Percentiles rank a stretch among this genome's conserved stretches.
Evolutionary conservation across 2,329 filamentous ascomycete species (phyloP).

Genomic region (Alternaria triticina): DNA sequence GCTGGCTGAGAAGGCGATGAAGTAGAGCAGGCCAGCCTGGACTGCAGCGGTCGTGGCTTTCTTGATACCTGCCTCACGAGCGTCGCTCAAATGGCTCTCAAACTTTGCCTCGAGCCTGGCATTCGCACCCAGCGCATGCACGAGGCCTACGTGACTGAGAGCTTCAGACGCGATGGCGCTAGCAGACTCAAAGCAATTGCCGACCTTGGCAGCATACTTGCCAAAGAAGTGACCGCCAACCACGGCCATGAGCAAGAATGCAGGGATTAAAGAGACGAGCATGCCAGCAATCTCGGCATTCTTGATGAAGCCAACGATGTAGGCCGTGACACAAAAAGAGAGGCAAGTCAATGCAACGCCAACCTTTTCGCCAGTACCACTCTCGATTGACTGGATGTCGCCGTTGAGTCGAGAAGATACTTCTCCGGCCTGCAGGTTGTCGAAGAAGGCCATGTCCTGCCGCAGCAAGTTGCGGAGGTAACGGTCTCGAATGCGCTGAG

Average conservation of each 20-base stretch:
- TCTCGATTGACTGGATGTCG: conserved; percentile 71
- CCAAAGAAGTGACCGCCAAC: conserved; percentile 62
- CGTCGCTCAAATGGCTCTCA: conserved; percentile 57
- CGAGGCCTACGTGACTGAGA: conserved; percentile 65
- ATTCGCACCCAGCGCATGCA: conserved; percentile 69
- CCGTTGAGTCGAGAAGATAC: conserved; percentile 68
- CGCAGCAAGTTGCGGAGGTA: conserved; percentile 66
- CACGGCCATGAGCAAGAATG: conserved; percentile 65
- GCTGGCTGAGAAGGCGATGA: conserved; percentile 71
- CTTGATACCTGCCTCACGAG: conserved; percentile 61
- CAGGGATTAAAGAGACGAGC: conserved; percentile 67
- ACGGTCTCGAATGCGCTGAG: conserved; percentile 65
- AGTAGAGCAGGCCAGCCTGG: conserved; percentile 68
- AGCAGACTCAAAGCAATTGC: conserved; percentile 62
- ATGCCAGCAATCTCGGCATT: conserved; percentile 68
- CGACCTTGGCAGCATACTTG: conserved; percentile 59
- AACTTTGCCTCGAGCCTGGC: conserved; percentile 66
- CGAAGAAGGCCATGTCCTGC: conserved; percentile 70
- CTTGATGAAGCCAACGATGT: conserved; percentile 71
- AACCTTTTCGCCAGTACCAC: conserved; percentile 74
- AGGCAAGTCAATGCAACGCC: conserved; percentile 67
- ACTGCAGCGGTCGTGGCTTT: conserved; percentile 64
- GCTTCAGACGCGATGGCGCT: conserved; percentile 69
- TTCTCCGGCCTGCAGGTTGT: conserved; percentile 67
- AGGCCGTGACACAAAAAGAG: conserved; percentile 72